Evolutionary conservation across 2,329 filamentous ascomycete genomes (phyloP).

Genomic region (Exophiala dermatitidis): DNA sequence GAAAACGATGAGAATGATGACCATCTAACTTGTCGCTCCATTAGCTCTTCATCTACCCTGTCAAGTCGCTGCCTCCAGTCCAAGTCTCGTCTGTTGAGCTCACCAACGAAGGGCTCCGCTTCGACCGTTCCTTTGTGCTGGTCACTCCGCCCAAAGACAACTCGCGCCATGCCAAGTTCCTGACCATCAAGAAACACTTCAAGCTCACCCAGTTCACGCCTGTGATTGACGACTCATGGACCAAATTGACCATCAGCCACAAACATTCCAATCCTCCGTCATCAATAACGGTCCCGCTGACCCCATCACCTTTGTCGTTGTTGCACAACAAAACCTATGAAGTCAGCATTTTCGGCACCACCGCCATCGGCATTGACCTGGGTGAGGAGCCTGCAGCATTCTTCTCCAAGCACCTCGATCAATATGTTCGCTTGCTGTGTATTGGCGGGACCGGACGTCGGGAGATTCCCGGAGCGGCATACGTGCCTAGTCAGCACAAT

Average conservation of each 20-base stretch:
- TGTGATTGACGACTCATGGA: constrained; percentile 24
- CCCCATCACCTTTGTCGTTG: constrained; percentile 22
- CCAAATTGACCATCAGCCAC: constrained; percentile 24
- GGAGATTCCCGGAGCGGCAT: constrained; percentile 25
- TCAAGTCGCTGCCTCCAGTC: constrained; percentile 24
- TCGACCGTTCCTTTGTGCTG: constrained; percentile 24
- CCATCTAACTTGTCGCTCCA: background rate
- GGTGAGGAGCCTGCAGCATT: constrained; percentile 21
- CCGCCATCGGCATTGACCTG: constrained; percentile 24
- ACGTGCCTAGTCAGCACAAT: constrained; percentile 22
- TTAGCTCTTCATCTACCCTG: constrained; percentile 25
- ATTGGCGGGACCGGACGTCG: constrained; percentile 25
- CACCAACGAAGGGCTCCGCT: constrained; percentile 25
- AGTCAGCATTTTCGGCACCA: constrained; percentile 25
- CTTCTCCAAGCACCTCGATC: constrained; percentile 22
- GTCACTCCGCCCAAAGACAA: constrained; percentile 22
- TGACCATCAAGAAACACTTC: constrained; percentile 25
- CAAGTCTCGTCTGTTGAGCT: constrained; percentile 24
- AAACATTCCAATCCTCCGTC: constrained; percentile 13
- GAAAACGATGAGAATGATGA: background rate
- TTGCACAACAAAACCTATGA: constrained; percentile 21
- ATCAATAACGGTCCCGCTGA: constrained; percentile 22
- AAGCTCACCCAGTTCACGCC: constrained; percentile 24
- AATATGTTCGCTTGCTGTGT: constrained; percentile 21
- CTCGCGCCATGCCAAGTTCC: constrained; percentile 20